phyloP scores from a whole-genome alignment of 2,329 filamentous ascomycete genomes.

The Colletotrichum sublineola region DNA sequence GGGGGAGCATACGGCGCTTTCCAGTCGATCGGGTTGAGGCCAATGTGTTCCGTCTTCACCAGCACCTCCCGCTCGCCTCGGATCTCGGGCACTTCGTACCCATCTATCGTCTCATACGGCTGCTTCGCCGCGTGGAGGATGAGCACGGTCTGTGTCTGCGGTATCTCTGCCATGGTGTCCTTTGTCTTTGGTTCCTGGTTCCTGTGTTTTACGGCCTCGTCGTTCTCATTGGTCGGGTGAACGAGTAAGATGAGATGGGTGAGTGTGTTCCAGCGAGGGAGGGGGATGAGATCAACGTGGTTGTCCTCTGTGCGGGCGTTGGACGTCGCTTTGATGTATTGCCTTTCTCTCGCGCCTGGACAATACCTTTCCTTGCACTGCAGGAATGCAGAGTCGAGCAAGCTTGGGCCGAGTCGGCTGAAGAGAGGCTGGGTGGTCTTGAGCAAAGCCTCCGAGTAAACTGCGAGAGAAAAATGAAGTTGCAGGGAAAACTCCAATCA shows the following conservation, averaged over 20 bases:
- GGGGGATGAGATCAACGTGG: constrained; percentile 10
- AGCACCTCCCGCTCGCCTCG: constrained; percentile 65
- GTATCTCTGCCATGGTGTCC: constrained; percentile 34
- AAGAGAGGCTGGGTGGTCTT: not conserved
- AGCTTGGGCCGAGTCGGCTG: not conserved
- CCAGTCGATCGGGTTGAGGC: constrained; percentile 83
- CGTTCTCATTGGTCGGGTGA: constrained; percentile 19
- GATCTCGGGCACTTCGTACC: constrained; percentile 59
- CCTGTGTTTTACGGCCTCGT: constrained; percentile 3
- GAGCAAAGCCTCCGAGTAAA: not conserved
- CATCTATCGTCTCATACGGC: constrained; percentile 60
- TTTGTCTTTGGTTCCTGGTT: not conserved
- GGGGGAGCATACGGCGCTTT: constrained; percentile 72
- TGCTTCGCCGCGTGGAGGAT: constrained; percentile 64
- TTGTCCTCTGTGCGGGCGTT: constrained; percentile 7
- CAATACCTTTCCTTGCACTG: constrained; percentile 1
- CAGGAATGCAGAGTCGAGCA: not conserved
- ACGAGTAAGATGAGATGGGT: not conserved
- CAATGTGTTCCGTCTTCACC: constrained; percentile 74
- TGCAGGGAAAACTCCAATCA: not conserved
- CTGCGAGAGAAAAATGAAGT: not conserved
- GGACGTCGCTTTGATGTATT: not conserved
- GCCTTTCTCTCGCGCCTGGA: constrained; percentile 1
- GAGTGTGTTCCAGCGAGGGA: not conserved
- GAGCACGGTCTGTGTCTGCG: constrained; percentile 59